Base-by-base conservation (phyloP, 495 filamentous ascomycete genomes). In the Parathielavia appendiculata region DNA sequence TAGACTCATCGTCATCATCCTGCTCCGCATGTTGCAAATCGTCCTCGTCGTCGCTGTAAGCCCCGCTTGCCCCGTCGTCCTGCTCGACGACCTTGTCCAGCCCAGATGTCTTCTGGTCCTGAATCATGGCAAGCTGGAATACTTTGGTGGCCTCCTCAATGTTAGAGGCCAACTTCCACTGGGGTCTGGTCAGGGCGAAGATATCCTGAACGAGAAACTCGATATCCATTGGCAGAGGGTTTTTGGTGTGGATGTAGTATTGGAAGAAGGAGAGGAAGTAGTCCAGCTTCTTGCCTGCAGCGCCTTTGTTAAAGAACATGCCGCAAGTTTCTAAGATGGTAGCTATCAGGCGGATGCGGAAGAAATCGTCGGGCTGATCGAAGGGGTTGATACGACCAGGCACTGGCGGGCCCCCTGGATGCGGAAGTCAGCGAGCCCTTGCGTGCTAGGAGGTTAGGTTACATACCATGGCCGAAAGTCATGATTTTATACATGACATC, bases 201-300 rank as follows among this genome's bases (percentile, higher is more conserved):
- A 89, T 92, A 71, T 99, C 93, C 68, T 97, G 93, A 26, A 97
- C 82, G 43, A 96, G 86, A 73, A 97, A 99, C 61, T 99, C 93
- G 52, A 97, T 86, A 66, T 97, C 93, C 91, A 97, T 96, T 2
- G 93, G 95, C 43, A 96, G 69, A 2, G 88, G 80, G 12, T 95
- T 89, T 71, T 99, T 99, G n/a, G 87, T 89, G 65, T 86, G 84
- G 59, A 96, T 87, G 76, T 99, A 99, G 68, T 96, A 97, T 83
- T 92, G 93, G 70, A 97, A 91, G 73, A 97, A 99, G 0, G 87
- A 92, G 51, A 99, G 79, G 77, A 97, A 99, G 73, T 96, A 97
- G 67, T 99, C 93, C 16, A 99, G 81, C 76, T 97, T 99, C 78
- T 96, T 97, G 68, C 91, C 93, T 0, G 92, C 86, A 36, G 86